phyloP scores from a whole-genome alignment of 352 stramenopile species.

The Globisporangium canariense region DNA sequence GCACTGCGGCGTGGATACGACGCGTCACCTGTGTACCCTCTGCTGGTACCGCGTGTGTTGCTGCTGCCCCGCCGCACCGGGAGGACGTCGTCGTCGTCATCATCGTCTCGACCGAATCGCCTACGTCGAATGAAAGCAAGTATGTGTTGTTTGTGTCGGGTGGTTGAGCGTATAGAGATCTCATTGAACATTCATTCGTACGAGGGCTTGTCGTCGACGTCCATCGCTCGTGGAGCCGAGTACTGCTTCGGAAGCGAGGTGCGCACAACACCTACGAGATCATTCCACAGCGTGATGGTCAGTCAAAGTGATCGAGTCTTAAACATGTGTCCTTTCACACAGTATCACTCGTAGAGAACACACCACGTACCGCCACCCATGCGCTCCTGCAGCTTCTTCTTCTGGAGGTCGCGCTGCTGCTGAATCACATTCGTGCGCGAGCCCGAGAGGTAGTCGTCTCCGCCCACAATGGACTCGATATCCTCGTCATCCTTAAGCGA shows the following conservation, averaged over 20 bases:
- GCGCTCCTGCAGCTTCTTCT: conserved; percentile 84
- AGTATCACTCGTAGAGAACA: too few species aligned
- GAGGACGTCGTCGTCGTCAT: conserved; percentile 48
- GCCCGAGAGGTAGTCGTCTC: conserved; percentile 53
- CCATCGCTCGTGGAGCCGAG: conserved; percentile 63
- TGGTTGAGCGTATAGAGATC: neutral
- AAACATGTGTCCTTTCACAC: too few species aligned
- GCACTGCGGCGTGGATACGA: conserved; percentile 30
- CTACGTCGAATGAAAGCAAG: conserved; percentile 20
- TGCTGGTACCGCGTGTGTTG: conserved; percentile 17
- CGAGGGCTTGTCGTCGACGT: conserved; percentile 82
- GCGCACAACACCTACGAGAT: conserved; percentile 55
- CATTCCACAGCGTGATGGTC: neutral
- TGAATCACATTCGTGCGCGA: conserved; percentile 78
- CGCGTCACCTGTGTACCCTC: conserved; percentile 12
- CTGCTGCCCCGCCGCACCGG: conserved; percentile 24
- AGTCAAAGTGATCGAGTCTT: neutral
- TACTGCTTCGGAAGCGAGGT: conserved; percentile 77
- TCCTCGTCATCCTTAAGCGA: conserved; percentile 79
- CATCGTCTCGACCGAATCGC: conserved; percentile 71
- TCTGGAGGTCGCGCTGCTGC: conserved; percentile 82
- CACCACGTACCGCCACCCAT: conserved; percentile 44
- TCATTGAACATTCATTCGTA: conserved; percentile 28
- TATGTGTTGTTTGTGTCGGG: neutral
- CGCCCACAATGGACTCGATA: conserved; percentile 50